phyloP scores from a whole-genome alignment of 2,329 filamentous ascomycete species.

The Beauveria asiatica region DNA sequence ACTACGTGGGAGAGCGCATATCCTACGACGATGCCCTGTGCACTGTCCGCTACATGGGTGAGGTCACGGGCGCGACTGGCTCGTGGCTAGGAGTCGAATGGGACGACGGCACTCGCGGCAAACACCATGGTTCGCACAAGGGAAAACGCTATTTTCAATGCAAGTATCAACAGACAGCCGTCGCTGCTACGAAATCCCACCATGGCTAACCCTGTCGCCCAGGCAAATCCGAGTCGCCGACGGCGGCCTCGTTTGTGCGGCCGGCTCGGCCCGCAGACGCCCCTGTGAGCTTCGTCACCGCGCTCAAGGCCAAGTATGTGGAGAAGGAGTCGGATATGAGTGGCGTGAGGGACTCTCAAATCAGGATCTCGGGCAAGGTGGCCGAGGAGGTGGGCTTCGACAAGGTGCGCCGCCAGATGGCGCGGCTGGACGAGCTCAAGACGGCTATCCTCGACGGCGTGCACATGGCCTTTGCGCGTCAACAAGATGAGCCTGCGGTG shows the following conservation, averaged over 20 bases:
- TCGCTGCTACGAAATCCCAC: neutral
- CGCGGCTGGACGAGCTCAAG: slow-evolving; percentile 66
- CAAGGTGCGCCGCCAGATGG: slow-evolving; percentile 75
- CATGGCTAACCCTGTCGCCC: neutral
- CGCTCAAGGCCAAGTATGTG: slow-evolving; percentile 77
- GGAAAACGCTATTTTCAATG: slow-evolving; percentile 76
- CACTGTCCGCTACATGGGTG: slow-evolving; percentile 76
- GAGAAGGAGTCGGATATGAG: slow-evolving; percentile 27
- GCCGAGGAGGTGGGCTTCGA: slow-evolving; percentile 94
- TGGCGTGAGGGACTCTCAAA: slow-evolving; percentile 27
- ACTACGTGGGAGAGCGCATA: slow-evolving; percentile 61
- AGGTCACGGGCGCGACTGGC: slow-evolving; percentile 66
- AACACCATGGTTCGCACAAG: slow-evolving; percentile 80
- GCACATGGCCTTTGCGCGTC: slow-evolving; percentile 41
- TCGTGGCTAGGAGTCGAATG: slow-evolving; percentile 93
- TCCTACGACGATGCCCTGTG: slow-evolving; percentile 72
- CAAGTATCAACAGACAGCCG: slow-evolving; percentile 30
- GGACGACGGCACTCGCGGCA: slow-evolving; percentile 80
- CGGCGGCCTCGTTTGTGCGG: slow-evolving; percentile 79
- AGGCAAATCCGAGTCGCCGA: slow-evolving; percentile 56
- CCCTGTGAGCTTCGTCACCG: slow-evolving; percentile 67
- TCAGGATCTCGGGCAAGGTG: slow-evolving; percentile 69
- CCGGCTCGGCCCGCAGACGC: slow-evolving; percentile 62
- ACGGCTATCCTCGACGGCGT: slow-evolving; percentile 77
- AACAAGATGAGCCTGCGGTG: slow-evolving; percentile 30